Evolutionary conservation across 192 early-diverging fungal species (phyloP).

Genomic region (Coemansia sp.): DNA sequence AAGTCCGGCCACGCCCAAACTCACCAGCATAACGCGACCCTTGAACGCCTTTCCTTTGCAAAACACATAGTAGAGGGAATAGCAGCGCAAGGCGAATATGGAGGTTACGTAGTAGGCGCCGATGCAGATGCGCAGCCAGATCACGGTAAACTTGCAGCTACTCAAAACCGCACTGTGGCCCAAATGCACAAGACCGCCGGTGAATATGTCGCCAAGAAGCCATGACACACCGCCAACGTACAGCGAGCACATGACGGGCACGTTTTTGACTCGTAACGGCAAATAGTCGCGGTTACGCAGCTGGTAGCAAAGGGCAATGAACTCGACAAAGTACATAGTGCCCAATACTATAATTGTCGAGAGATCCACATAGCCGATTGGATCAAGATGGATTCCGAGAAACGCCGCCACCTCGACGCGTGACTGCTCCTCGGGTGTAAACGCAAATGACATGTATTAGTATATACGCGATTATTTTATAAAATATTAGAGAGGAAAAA

Average conservation of each 20-base stretch:
- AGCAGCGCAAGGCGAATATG: conserved; percentile 39
- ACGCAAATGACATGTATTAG: conserved; percentile 31
- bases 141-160: conserved; percentile 32
- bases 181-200: conserved; percentile 40
- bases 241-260: conserved; percentile 44
- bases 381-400: conserved; percentile 38
- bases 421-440: conserved; percentile 28
- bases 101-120: conserved; percentile 38
- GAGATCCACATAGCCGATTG: conserved; percentile 38
- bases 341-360: conserved; percentile 42
- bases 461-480: too few species aligned
- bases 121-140: conserved; percentile 38
- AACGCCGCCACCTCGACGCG: conserved; percentile 34
- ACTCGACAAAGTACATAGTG: conserved; percentile 38
- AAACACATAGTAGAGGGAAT: conserved; percentile 45
- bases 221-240: conserved; percentile 32
- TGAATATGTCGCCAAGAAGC: conserved; percentile 45
- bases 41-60: conserved; percentile 34
- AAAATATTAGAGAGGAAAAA: too few species aligned
- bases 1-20: conserved; percentile 5
- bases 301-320: conserved; percentile 40
- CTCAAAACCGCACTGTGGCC: conserved; percentile 18
- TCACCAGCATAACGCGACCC: conserved; percentile 9
- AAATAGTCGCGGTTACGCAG: conserved; percentile 39
- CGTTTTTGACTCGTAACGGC: conserved; percentile 43